Conservation (phyloP, 2,329 filamentous ascomycete species). For the Dactylellina parvicollis region DNA sequence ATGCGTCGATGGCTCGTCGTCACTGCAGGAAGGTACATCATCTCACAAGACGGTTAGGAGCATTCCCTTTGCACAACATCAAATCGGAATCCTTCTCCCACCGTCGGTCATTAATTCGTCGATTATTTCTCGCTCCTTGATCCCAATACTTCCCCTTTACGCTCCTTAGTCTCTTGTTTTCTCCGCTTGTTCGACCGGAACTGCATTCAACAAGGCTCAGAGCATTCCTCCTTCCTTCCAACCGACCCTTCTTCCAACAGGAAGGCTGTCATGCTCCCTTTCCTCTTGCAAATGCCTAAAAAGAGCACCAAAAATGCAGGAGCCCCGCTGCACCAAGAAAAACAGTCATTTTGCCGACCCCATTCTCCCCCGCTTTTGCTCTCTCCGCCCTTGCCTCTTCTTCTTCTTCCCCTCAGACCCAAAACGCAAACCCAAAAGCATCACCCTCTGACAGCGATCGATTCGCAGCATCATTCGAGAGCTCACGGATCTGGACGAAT, state of each 20-base stretch:
- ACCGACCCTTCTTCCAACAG: slow-evolving; percentile 33
- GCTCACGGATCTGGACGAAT: slow-evolving; percentile 45
- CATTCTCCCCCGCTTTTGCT: not conserved
- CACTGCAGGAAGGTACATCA: slow-evolving; percentile 25
- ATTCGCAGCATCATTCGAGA: slow-evolving; percentile 39
- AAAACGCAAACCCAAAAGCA: slow-evolving; percentile 44
- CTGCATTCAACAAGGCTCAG: slow-evolving; percentile 19
- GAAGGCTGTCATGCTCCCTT: slow-evolving; percentile 29
- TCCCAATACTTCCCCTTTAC: not conserved
- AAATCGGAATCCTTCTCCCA: slow-evolving; percentile 31
- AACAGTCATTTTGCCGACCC: slow-evolving; percentile 3
- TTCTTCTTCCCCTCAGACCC: slow-evolving; percentile 8
- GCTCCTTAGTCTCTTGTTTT: slow-evolving; percentile 6
- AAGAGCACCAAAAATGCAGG: slow-evolving; percentile 50
- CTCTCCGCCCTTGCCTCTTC: slow-evolving; percentile 31
- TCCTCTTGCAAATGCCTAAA: slow-evolving; percentile 49
- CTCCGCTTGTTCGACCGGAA: not conserved
- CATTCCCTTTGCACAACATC: slow-evolving; percentile 52
- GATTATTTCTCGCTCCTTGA: not conserved
- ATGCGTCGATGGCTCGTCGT: slow-evolving; percentile 38
- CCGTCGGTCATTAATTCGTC: slow-evolving; percentile 27
- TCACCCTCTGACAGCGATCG: slow-evolving; percentile 33
- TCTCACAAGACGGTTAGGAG: slow-evolving; percentile 43
- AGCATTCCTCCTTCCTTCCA: slow-evolving; percentile 20
- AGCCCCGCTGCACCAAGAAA: slow-evolving; percentile 36